Evolutionary conservation across 306 rosid species (phyloP), one percentile per base, ranked within the genome.

Genomic region (Pyrus pyrifolia): DNA sequence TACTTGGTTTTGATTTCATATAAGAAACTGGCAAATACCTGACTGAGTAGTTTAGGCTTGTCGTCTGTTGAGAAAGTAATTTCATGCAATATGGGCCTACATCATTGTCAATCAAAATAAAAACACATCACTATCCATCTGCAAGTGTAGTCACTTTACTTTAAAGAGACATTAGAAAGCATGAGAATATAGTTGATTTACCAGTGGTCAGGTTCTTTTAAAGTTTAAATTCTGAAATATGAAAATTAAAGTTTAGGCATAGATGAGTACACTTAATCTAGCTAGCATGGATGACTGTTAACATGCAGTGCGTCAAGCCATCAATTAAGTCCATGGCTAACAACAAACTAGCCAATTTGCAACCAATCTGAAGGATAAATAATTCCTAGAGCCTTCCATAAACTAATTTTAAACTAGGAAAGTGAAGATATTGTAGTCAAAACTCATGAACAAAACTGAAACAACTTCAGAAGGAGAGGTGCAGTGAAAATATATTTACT

Each of bases 31-130:
- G 66, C 68, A 57, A 57, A 70, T 92, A 96, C 99, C 99, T 89
- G 98, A 87, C 99, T 88, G 67, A 96, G 93, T 81, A 96, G 90
- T 85, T 96, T 96, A 67, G 98, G 98, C 84, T 93, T 96, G 91
- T 96, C 98, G 72, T 91, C 97, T 40, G 98, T 82, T 51, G 99
- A 93, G 85, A 93, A 85, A 72, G 99, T 89, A 82, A 96, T 91
- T 91, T 96, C 99, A 87, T 96, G 99, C 97, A 93, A 4, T 51
- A 51, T 88, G 62, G 99, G 98, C 89, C 99, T 96, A 53, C 87
- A 89, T 55, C 64, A 90, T 83, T 78, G 78, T 60, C 76, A 81
- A 85, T 46, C 73, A 83, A 82, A 70, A 30, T 33, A 8, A 81
- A 46, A 27, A 67, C 30, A 81, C 27, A 79, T 46, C 25, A 57